A percentile compares a stretch with the other conserved stretches of the same genome.
Evolutionary conservation across 495 filamentous ascomycete genomes (phyloP).

Genomic region (Penicillium odoratum): DNA sequence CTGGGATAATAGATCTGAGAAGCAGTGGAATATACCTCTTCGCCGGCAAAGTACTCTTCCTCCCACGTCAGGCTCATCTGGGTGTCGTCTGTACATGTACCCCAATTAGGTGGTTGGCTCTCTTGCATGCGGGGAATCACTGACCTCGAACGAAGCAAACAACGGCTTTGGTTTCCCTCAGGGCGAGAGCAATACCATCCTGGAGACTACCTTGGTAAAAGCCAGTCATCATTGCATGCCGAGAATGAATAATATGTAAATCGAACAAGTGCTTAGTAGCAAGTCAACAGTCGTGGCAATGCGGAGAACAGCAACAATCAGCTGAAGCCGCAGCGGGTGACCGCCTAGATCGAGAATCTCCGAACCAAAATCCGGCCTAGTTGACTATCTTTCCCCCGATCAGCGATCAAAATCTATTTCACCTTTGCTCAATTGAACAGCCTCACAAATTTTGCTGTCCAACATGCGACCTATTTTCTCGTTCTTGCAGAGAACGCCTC

Average conservation of each 20-base stretch:
- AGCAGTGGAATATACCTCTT: constrained; percentile 45
- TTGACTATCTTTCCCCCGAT: neutral
- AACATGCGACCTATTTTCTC: constrained; percentile 38
- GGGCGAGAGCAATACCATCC: constrained; percentile 71
- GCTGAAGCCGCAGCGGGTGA: constrained; percentile 21
- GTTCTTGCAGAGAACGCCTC: constrained; percentile 26
- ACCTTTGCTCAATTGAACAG: constrained; percentile 1
- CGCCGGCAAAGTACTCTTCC: constrained; percentile 63
- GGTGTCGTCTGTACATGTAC: constrained; percentile 54
- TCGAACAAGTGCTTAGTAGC: neutral
- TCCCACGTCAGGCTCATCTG: constrained; percentile 74
- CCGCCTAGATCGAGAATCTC: constrained; percentile 12
- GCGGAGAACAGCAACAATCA: constrained; percentile 5
- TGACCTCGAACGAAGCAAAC: constrained; percentile 69
- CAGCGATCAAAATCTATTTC: neutral
- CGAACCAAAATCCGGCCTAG: constrained; percentile 9
- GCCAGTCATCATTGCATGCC: constrained; percentile 44
- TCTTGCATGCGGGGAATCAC: constrained; percentile 49
- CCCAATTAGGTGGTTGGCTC: constrained; percentile 19
- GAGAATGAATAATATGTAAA: neutral
- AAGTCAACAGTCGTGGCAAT: constrained; percentile 17
- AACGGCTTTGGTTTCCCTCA: constrained; percentile 64
- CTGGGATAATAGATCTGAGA: neutral
- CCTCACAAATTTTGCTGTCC: neutral
- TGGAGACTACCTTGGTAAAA: constrained; percentile 81